phyloP scores from a whole-genome alignment of 1,284 basidiomycete genomes.

The Athelia sp. region DNA sequence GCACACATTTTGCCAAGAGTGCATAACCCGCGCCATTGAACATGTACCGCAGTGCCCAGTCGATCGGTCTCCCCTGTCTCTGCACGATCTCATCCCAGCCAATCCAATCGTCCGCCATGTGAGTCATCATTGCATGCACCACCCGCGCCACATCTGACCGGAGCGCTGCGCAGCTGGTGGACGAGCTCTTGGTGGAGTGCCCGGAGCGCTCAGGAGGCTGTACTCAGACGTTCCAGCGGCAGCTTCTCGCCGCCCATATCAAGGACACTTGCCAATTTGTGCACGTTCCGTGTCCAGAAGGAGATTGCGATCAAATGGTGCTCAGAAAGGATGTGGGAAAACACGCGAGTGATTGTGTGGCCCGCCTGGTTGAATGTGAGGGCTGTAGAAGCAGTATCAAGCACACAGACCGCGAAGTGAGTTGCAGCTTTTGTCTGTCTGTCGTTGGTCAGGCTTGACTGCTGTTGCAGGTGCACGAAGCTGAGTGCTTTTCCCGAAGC shows the following conservation, averaged over 20 bases:
- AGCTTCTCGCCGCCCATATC: conserved; percentile 61
- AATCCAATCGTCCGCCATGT: conserved; percentile 72
- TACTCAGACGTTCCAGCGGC: conserved; percentile 61
- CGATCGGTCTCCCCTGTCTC: conserved; percentile 61
- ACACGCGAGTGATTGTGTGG: conserved; percentile 28
- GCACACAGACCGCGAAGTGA: conserved; percentile 29
- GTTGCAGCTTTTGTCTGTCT: neutral
- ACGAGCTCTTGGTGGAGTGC: conserved; percentile 78
- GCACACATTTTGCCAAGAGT: conserved; percentile 81
- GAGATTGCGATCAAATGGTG: conserved; percentile 38
- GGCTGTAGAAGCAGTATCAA: conserved; percentile 30
- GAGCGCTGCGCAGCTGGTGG: conserved; percentile 60
- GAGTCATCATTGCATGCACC: conserved; percentile 24
- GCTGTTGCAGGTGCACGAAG: conserved; percentile 28
- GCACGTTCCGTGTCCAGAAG: conserved; percentile 48
- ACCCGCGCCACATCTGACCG: conserved; percentile 15
- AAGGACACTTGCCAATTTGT: conserved; percentile 56
- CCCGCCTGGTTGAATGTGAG: conserved; percentile 30
- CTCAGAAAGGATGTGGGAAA: conserved; percentile 40
- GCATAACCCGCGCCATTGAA: conserved; percentile 62
- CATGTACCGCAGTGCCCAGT: conserved; percentile 75
- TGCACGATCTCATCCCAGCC: conserved; percentile 52
- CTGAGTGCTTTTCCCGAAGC: conserved; percentile 29
- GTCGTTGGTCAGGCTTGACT: neutral
- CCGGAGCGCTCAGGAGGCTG: conserved; percentile 57